A percentile compares a stretch with the other conserved stretches of the same genome.
phyloP scores from a whole-genome alignment of 331 rosid genomes.

The Prunus yedoensis region DNA sequence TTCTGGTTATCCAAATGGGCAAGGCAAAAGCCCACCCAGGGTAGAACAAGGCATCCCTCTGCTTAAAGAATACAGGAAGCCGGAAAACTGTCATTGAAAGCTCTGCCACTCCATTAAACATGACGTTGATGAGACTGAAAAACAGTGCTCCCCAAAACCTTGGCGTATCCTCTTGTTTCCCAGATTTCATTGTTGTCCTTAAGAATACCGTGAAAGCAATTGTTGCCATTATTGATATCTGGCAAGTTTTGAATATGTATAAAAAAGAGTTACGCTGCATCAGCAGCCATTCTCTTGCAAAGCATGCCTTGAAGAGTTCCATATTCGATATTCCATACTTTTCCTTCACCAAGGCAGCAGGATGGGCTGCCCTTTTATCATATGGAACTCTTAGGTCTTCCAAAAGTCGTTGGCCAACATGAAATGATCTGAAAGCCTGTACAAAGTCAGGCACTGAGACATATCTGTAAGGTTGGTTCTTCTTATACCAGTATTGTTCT shows the following conservation, averaged over 20 bases:
- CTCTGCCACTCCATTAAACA: conserved; percentile 41
- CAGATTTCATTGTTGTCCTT: conserved; percentile 30
- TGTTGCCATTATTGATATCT: conserved; percentile 41
- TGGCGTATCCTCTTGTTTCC: conserved; percentile 4
- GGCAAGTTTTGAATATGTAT: conserved; percentile 45
- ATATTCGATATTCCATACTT: conserved; percentile 36
- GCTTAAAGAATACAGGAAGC: conserved; percentile 40
- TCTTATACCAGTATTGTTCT: conserved; percentile 48
- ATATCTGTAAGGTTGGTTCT: conserved; percentile 32
- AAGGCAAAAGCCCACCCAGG: conserved; percentile 42
- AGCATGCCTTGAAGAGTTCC: conserved; percentile 55
- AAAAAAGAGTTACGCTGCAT: conserved; percentile 44
- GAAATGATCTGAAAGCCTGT: conserved; percentile 32
- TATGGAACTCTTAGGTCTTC: conserved; percentile 35
- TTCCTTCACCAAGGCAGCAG: conserved; percentile 41
- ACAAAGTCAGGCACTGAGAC: conserved; percentile 37
- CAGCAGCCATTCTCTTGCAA: conserved; percentile 50
- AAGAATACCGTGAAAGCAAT: conserved; percentile 34
- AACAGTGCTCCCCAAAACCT: conserved; percentile 38
- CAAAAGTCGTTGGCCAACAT: conserved; percentile 35
- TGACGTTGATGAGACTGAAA: conserved; percentile 37
- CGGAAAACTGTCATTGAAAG: conserved; percentile 34
- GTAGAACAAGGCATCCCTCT: conserved; percentile 36
- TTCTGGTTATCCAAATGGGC: conserved; percentile 36
- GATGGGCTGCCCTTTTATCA: conserved; percentile 34